phyloP scores from a whole-genome alignment of 129 eudicot species.

The Kitagawia praeruptora region DNA sequence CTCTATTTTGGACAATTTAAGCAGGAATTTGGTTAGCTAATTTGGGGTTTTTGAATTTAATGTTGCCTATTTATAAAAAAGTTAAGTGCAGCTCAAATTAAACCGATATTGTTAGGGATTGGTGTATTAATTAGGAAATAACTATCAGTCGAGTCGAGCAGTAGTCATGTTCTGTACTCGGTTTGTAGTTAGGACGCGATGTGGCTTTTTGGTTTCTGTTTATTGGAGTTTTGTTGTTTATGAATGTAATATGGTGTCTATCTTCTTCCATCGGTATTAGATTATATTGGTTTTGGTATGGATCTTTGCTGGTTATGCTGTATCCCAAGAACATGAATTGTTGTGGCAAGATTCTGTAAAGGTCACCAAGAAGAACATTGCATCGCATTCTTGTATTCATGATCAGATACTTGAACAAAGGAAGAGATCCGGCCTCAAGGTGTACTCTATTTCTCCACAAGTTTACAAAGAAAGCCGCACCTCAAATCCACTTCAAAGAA shows the following conservation, averaged over 20 bases:
- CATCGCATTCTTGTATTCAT: constrained; percentile 88
- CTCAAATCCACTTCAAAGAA: constrained; percentile 27
- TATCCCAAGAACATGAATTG: constrained; percentile 29
- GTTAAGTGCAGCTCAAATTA: background rate
- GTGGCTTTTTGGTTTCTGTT: background rate
- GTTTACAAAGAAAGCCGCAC: constrained; percentile 37
- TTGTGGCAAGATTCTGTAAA: constrained; percentile 24
- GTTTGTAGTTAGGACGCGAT: background rate
- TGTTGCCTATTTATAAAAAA: background rate
- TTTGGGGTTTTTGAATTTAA: background rate
- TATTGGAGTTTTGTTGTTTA: background rate
- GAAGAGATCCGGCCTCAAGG: constrained; percentile 74
- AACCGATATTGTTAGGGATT: background rate
- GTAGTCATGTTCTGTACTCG: background rate
- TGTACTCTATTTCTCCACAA: constrained; percentile 75
- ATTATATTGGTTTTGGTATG: constrained; percentile 51
- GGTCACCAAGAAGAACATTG: constrained; percentile 26
- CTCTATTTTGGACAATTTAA: too few species aligned
- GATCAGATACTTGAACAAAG: constrained; percentile 85
- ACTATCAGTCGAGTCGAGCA: too few species aligned
- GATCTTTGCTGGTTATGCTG: constrained; percentile 29
- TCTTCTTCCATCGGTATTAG: constrained; percentile 27
- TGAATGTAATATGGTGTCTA: background rate
- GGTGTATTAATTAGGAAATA: background rate
- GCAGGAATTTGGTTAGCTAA: background rate